phyloP scores from a whole-genome alignment of 2,329 filamentous ascomycete species.

The Diaporthe sp. region DNA sequence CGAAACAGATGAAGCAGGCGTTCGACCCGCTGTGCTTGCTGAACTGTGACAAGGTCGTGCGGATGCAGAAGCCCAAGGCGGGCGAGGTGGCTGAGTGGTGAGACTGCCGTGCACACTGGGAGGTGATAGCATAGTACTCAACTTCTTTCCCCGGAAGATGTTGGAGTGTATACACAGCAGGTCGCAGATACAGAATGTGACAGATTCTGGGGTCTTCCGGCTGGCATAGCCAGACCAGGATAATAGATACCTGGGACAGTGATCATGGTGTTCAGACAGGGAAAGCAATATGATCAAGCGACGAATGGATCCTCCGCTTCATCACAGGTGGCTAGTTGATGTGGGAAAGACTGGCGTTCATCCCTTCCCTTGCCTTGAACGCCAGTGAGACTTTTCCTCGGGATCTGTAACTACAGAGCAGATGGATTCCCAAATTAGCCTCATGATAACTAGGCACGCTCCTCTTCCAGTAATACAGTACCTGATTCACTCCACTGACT shows the following conservation, averaged over 20 bases:
- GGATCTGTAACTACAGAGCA: not conserved
- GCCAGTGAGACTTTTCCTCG: not conserved
- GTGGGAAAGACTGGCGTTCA: not conserved
- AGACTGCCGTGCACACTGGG: slow-evolving; percentile 30
- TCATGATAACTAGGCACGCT: not conserved
- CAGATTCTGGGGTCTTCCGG: not conserved
- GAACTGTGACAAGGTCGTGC: slow-evolving; percentile 78
- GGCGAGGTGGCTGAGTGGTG: slow-evolving; percentile 63
- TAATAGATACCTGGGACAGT: not conserved
- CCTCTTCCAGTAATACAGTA: not conserved
- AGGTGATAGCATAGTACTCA: not conserved
- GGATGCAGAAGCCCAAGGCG: slow-evolving; percentile 68
- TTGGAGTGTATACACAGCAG: too few relatives aligned
- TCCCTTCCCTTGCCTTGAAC: not conserved
- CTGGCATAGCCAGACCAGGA: not conserved
- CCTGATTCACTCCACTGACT: not conserved
- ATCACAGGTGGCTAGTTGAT: not conserved
- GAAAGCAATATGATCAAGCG: not conserved
- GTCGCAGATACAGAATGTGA: not conserved
- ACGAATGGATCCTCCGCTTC: not conserved
- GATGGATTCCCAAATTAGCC: not conserved
- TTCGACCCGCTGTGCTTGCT: slow-evolving; percentile 81
- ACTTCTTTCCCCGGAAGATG: too few relatives aligned
- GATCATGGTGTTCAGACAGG: not conserved
- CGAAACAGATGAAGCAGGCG: slow-evolving; percentile 78